Evolutionary conservation across 768 basidiomycete species (phyloP).

Genomic region (Pholiota conissans): DNA sequence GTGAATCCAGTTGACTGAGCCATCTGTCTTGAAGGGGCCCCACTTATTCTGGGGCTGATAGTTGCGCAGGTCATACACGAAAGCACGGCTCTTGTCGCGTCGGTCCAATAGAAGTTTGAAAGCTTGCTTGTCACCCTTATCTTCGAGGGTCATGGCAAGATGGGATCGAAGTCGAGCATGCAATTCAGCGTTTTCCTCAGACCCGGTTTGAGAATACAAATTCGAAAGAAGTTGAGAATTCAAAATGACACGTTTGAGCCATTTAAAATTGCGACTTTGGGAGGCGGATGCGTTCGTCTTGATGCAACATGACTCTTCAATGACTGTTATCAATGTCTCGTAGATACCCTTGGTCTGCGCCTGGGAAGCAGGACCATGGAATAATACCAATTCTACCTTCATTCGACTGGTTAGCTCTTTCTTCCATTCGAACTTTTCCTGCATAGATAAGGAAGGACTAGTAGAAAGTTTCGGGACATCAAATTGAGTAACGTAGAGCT

Average conservation of each 20-base stretch:
- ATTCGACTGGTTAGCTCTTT: slow-evolving; percentile 40
- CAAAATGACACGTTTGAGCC: slow-evolving; percentile 44
- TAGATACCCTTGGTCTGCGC: slow-evolving; percentile 34
- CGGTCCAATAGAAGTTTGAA: slow-evolving; percentile 28
- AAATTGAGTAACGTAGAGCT: slow-evolving; percentile 59
- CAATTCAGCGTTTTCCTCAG: slow-evolving; percentile 27
- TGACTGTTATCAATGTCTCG: slow-evolving; percentile 38
- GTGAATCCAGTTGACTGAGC: slow-evolving; percentile 62
- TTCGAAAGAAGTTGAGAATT: slow-evolving; percentile 37
- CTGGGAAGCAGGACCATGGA: slow-evolving; percentile 14
- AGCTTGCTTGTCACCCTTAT: slow-evolving; percentile 26
- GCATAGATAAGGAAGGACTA: slow-evolving; percentile 10
- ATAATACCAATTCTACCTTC: slow-evolving; percentile 33
- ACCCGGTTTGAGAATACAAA: slow-evolving; percentile 10
- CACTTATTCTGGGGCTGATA: slow-evolving; percentile 51
- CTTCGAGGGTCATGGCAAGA: slow-evolving; percentile 44
- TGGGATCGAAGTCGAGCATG: slow-evolving; percentile 48
- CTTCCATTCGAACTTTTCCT: slow-evolving; percentile 28
- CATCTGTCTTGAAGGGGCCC: slow-evolving; percentile 54
- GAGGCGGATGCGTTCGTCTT: slow-evolving; percentile 15
- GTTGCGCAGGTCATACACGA: slow-evolving; percentile 65
- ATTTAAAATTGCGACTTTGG: slow-evolving; percentile 40
- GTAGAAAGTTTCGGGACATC: slow-evolving; percentile 58
- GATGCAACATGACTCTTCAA: slow-evolving; percentile 33
- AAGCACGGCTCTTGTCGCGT: slow-evolving; percentile 51